Percentiles rank a stretch among this genome's conserved stretches.
phyloP scores from a whole-genome alignment of 2,329 filamentous ascomycete species.

The Bretziella fagacearum region DNA sequence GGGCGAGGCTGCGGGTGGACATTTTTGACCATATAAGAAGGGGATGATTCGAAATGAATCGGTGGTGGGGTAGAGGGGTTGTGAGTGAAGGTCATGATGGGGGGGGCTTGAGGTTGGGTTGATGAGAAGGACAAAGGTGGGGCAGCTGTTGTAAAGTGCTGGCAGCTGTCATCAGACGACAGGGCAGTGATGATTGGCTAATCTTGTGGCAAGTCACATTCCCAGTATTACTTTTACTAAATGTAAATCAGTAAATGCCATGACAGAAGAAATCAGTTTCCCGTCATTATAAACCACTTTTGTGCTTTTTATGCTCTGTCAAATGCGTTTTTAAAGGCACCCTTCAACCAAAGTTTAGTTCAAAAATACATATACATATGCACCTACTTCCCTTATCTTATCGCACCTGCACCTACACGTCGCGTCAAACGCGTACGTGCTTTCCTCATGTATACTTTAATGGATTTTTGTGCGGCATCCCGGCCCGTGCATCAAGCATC shows the following conservation, averaged over 20 bases:
- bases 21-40: not conserved
- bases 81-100: not conserved
- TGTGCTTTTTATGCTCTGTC: too few species aligned
- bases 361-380: too few species aligned
- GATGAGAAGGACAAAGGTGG: not conserved
- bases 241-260: too few species aligned
- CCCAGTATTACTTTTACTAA: too few species aligned
- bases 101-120: not conserved
- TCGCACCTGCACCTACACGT: not conserved
- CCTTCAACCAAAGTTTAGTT: too few species aligned
- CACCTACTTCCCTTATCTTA: too few species aligned
- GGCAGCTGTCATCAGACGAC: not conserved
- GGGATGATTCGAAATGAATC: not conserved
- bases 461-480: conserved; percentile 2
- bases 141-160: not conserved
- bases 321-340: too few species aligned
- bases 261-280: too few species aligned
- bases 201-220: too few species aligned
- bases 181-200: not conserved
- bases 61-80: not conserved
- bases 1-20: conserved; percentile 7
- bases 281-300: too few species aligned
- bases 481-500: not conserved
- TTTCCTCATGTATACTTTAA: conserved; percentile 10
- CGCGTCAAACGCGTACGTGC: conserved; percentile 1